phyloP scores from a whole-genome alignment of 495 filamentous ascomycete species.

The Hypoxylon lenormandii region DNA sequence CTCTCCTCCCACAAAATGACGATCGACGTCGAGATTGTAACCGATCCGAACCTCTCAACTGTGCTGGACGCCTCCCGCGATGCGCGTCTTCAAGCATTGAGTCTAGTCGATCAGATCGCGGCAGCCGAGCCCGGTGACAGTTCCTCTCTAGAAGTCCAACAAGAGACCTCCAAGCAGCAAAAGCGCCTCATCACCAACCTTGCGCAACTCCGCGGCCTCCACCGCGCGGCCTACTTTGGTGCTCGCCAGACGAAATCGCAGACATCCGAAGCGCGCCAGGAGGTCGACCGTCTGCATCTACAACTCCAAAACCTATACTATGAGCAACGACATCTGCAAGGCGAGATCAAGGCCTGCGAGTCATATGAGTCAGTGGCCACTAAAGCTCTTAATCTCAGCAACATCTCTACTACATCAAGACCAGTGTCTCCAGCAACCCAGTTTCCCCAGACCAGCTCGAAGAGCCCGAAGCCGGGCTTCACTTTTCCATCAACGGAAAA shows the following conservation, averaged over 20 bases:
- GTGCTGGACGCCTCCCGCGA: conserved; percentile 77
- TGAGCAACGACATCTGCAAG: conserved; percentile 88
- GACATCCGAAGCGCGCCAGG: conserved; percentile 86
- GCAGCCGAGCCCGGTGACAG: conserved; percentile 52
- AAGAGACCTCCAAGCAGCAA: conserved; percentile 78
- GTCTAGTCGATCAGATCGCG: conserved; percentile 69
- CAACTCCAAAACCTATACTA: conserved; percentile 97
- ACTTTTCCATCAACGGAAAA: not conserved
- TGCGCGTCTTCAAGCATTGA: conserved; percentile 77
- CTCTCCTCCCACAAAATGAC: conserved; percentile 51
- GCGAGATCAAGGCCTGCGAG: conserved; percentile 91
- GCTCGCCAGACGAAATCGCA: conserved; percentile 86
- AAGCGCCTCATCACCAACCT: conserved; percentile 83
- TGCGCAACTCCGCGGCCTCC: conserved; percentile 81
- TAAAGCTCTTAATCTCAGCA: not conserved
- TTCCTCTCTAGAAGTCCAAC: conserved; percentile 63
- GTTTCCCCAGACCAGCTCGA: conserved; percentile 2
- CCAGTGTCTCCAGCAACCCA: conserved; percentile 7
- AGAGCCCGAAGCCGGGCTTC: not conserved
- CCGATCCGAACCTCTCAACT: conserved; percentile 74
- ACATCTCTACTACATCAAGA: conserved; percentile 1
- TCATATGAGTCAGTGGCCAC: conserved; percentile 82
- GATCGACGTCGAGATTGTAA: conserved; percentile 68
- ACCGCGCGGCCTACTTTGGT: conserved; percentile 80
- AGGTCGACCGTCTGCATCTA: conserved; percentile 90